A percentile compares a stretch with the other conserved stretches of the same genome.
Evolutionary conservation across 75 land plant genomes (phyloP).

Genomic region (Selaginella moellendorffii): DNA sequence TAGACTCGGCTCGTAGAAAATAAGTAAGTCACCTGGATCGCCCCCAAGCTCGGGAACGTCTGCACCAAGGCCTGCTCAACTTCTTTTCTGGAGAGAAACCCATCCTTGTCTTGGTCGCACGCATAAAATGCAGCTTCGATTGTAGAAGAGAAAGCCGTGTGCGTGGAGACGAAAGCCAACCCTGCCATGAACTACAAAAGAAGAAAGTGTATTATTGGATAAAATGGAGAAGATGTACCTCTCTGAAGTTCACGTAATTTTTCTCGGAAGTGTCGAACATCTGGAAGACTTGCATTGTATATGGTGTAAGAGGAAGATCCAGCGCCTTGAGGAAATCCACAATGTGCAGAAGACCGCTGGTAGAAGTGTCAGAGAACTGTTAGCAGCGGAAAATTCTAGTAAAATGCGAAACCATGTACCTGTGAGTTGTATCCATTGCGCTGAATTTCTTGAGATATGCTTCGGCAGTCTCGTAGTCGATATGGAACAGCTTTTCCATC

Average conservation of each 20-base stretch:
- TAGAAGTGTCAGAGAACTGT: too few relatives aligned
- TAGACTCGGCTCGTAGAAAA: too few relatives aligned
- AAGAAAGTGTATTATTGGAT: too few relatives aligned
- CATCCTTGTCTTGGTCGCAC: slow-evolving; percentile 25
- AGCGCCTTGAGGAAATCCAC: slow-evolving; percentile 20
- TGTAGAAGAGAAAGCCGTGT: slow-evolving; percentile 18
- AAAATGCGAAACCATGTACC: slow-evolving; percentile 4
- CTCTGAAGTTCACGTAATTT: slow-evolving; percentile 24
- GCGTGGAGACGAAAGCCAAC: slow-evolving; percentile 21
- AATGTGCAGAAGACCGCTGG: slow-evolving; percentile 18
- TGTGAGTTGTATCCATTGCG: slow-evolving; percentile 23
- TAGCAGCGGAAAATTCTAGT: too few relatives aligned
- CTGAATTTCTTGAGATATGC: slow-evolving; percentile 24
- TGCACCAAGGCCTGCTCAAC: slow-evolving; percentile 17
- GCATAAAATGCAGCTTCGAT: slow-evolving; percentile 24
- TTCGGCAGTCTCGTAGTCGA: slow-evolving; percentile 17
- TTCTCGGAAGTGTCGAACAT: slow-evolving; percentile 20
- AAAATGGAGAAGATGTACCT: slow-evolving; percentile 24
- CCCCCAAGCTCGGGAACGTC: slow-evolving; percentile 16
- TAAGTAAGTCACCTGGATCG: too few relatives aligned
- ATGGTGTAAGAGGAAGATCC: slow-evolving; percentile 21
- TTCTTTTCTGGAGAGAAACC: slow-evolving; percentile 15
- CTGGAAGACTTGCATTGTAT: slow-evolving; percentile 23
- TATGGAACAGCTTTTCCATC: slow-evolving; percentile 25
- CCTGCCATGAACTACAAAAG: slow-evolving; percentile 31